These are phyloP conservation scores for Podospora anserina DNA, from an alignment of 495 filamentous ascomycete species.

Conservation along the genomic window DNA sequence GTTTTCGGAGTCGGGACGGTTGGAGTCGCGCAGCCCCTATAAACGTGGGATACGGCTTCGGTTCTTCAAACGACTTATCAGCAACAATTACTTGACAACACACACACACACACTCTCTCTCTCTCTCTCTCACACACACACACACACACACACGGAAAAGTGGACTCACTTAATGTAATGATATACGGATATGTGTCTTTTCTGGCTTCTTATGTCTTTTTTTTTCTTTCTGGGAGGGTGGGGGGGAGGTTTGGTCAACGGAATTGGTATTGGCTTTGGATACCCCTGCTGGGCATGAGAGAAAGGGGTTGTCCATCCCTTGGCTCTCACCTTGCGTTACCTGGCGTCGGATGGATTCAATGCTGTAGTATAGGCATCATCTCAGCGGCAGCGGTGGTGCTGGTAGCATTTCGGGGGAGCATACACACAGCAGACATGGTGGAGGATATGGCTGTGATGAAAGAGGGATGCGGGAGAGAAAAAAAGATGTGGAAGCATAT, in stretches of 20 bases:
- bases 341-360: not conserved
- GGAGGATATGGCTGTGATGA: not conserved
- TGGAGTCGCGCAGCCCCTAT: not conserved
- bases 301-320: not conserved
- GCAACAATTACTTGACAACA: slow-evolving; percentile 12
- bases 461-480: not conserved
- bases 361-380: not conserved
- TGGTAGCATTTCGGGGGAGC: not conserved
- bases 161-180: slow-evolving; percentile 11
- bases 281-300: slow-evolving; percentile 6
- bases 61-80: not conserved
- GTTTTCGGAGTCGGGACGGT: not conserved
- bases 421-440: not conserved
- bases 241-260: not conserved
- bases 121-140: not conserved
- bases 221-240: slow-evolving; percentile 8
- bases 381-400: not conserved
- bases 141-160: slow-evolving; percentile 1
- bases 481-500: not conserved
- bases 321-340: not conserved
- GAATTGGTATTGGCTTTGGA: slow-evolving; percentile 11
- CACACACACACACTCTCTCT: not conserved
- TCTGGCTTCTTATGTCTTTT: slow-evolving; percentile 12
- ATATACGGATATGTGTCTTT: slow-evolving; percentile 11
- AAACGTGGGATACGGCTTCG: slow-evolving; percentile 1